Base-by-base conservation (phyloP, 2,329 filamentous ascomycete genomes). In the Colletotrichum theobromicola region DNA sequence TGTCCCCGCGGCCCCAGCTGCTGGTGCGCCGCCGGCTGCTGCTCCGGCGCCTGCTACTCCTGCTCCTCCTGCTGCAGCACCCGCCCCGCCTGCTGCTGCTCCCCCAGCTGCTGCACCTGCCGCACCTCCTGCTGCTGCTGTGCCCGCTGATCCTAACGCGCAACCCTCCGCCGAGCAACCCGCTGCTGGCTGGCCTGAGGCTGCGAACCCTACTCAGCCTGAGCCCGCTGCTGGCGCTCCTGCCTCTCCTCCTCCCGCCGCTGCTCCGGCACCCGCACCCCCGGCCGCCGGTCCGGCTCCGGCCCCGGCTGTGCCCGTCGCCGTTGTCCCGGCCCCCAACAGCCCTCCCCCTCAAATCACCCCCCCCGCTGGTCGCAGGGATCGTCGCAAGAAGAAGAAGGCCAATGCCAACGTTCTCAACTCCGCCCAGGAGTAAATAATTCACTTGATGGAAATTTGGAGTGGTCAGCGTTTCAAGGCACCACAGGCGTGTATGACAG, bases 381-480 rank as follows among this genome's bases (percentile, higher is more conserved):
- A 68, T 37, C 35, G 15, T 3, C 66, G 61, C 53, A 64, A 42
- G 53, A 74, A 67, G 72, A 74, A 74, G 72, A 34, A 67, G 70
- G 60, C 63, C 10, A 16, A 16, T 16, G 42, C 26, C 42, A 30
- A n/a, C 30, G 24, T 24, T 5, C 24, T 66, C 28, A 30, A 34
- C n/a, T 46, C n/a, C 21, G 63, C 46, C 13, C 35, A 60, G 50
- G 42, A 70, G 53, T 61, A 61, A 70, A 18, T 42, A 53, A 26
- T 9, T 50, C 37, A 65, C 26, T 30, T 65, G n/a, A 28, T 62
- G 26, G n/a, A 26, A 28, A 65, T 62, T 42, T 18, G 61, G 72
- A 65, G 46, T 73, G 30, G 32, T 74, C 32, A 67, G 72, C 42
- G 67, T 74, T 74, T 46, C 37, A 46, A 71, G 37, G 68, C 55